These are phyloP conservation scores for Trichoderma hamatum DNA, from an alignment of 2,329 filamentous ascomycete species.

Conservation along the genomic window DNA sequence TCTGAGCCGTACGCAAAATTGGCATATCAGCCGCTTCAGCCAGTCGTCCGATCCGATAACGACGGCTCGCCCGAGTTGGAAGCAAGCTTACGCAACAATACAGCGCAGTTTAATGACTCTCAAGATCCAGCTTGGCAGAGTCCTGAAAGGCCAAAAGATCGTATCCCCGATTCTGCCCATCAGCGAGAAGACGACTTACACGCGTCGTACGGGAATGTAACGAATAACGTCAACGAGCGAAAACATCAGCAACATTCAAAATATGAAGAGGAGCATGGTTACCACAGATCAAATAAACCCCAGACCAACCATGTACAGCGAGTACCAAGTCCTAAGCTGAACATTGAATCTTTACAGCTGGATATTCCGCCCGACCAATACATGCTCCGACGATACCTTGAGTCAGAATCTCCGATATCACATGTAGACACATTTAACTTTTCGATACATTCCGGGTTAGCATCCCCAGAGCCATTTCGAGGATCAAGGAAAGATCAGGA, in stretches of 20 bases:
- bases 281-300: background rate
- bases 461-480: background rate
- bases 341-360: background rate
- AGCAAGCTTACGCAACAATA: background rate
- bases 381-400: slow-evolving; percentile 28
- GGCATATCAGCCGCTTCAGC: slow-evolving; percentile 33
- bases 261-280: background rate
- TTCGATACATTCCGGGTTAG: background rate
- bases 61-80: background rate
- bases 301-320: background rate
- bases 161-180: background rate
- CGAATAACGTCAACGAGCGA: background rate
- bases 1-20: slow-evolving; percentile 50
- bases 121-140: background rate
- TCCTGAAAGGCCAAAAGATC: background rate
- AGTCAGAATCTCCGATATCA: slow-evolving; percentile 21
- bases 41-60: background rate
- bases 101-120: background rate
- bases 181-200: background rate
- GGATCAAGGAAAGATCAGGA: background rate
- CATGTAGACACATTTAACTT: background rate
- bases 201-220: background rate
- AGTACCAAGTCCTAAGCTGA: background rate
- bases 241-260: background rate
- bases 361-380: slow-evolving; percentile 22